These are phyloP conservation scores for Bonia amplexicaulis DNA, from an alignment of 176 grass and related monocot species.

Conservation along the genomic window DNA sequence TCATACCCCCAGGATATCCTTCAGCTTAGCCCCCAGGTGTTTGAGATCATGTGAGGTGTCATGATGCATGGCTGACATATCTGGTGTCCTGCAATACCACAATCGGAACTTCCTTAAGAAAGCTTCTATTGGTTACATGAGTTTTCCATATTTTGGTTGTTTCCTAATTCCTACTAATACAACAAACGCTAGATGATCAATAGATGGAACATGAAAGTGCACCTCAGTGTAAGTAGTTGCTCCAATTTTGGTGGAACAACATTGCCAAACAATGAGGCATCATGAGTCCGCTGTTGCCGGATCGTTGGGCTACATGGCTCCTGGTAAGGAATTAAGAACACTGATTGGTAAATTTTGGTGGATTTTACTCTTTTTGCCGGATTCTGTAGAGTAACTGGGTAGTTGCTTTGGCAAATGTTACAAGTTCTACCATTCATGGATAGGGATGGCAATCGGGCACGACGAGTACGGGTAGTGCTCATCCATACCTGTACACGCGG, in stretches of 20 bases:
- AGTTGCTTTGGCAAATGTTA: too few relatives aligned
- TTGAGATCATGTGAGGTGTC: conserved; percentile 79
- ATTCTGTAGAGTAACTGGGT: too few relatives aligned
- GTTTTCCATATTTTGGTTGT: background rate
- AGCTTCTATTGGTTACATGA: background rate
- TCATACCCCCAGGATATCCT: conserved; percentile 77
- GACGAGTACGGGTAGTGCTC: too few relatives aligned
- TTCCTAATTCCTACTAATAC: background rate
- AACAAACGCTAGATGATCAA: background rate
- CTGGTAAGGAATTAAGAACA: too few relatives aligned
- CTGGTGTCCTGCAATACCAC: conserved; percentile 58
- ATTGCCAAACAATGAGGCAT: conserved; percentile 73
- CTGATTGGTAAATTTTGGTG: too few relatives aligned
- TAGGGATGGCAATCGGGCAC: too few relatives aligned
- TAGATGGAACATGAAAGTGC: conserved; percentile 18
- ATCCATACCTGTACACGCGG: too few relatives aligned
- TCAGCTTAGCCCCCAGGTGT: conserved; percentile 70
- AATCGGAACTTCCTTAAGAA: conserved; percentile 2
- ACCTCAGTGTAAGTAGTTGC: conserved; percentile 63
- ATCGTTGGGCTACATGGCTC: too few relatives aligned
- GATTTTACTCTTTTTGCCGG: too few relatives aligned
- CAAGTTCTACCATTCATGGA: too few relatives aligned
- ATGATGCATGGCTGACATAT: conserved; percentile 95
- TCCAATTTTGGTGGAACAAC: conserved; percentile 70
- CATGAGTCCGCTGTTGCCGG: too few relatives aligned